These are phyloP conservation scores for Cladophialophora psammophila DNA, from an alignment of 2,329 filamentous ascomycete species.

Conservation along the genomic window DNA sequence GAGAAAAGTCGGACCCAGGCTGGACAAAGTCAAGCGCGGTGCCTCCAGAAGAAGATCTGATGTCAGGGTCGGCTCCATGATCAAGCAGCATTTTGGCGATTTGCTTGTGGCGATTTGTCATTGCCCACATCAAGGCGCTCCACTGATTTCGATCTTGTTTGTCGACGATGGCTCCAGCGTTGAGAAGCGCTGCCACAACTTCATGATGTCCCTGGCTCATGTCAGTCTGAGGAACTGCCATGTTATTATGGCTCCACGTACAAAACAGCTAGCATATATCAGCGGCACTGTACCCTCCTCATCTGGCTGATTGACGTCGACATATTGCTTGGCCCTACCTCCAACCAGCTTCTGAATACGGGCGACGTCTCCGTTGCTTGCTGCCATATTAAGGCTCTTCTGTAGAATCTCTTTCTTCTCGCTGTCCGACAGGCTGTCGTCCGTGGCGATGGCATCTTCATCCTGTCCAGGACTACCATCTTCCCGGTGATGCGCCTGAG, in stretches of 20 bases:
- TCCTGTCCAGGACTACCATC: constrained; percentile 71
- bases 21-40: constrained; percentile 96
- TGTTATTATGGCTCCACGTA: not conserved
- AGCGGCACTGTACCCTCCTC: constrained; percentile 95
- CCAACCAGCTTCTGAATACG: constrained; percentile 77
- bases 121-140: constrained; percentile 99
- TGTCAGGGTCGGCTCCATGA: constrained; percentile 91
- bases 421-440: constrained; percentile 74
- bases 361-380: constrained; percentile 91
- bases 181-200: constrained; percentile 82
- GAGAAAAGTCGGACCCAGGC: constrained; percentile 94
- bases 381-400: constrained; percentile 89
- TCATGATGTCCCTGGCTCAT: constrained; percentile 74
- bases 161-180: constrained; percentile 87
- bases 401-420: constrained; percentile 86
- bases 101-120: constrained; percentile 96
- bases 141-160: constrained; percentile 95
- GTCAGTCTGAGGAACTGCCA: constrained; percentile 5
- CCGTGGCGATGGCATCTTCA: constrained; percentile 78
- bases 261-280: constrained; percentile 96
- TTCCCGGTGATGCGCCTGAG: constrained; percentile 81
- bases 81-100: constrained; percentile 94
- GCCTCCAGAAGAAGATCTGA: constrained; percentile 90
- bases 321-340: constrained; percentile 74
- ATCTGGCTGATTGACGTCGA: constrained; percentile 87